Conservation (phyloP, 169 alveolate genomes). For the Cryptosporidium sp. region DNA sequence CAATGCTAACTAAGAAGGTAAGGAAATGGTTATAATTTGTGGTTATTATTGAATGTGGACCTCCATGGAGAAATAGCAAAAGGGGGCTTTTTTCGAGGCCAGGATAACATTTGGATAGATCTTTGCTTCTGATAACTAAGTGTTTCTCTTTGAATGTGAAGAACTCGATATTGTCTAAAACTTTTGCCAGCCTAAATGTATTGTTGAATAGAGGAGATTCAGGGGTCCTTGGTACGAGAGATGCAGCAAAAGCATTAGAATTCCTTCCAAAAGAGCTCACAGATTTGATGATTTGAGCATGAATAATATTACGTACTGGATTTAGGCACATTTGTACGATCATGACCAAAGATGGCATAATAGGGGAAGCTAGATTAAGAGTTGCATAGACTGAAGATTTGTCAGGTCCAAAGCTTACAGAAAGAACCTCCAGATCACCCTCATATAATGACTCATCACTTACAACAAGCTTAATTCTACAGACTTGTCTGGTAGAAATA, state of each 20-base stretch:
- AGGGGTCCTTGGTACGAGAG: not conserved
- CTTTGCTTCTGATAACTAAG: constrained; percentile 3
- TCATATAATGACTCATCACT: not conserved
- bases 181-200: constrained; percentile 14
- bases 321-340: constrained; percentile 30
- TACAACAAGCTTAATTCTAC: constrained; percentile 22
- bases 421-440: constrained; percentile 12
- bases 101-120: not conserved
- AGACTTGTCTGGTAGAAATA: constrained; percentile 23
- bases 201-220: not conserved
- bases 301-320: constrained; percentile 21
- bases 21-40: not conserved
- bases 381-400: not conserved
- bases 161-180: constrained; percentile 1
- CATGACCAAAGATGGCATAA: constrained; percentile 65
- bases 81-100: constrained; percentile 14
- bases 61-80: constrained; percentile 44
- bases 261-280: constrained; percentile 50
- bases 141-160: constrained; percentile 37
- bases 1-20: constrained; percentile 29
- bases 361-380: constrained; percentile 28
- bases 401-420: constrained; percentile 2
- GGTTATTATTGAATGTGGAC: constrained; percentile 38
- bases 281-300: constrained; percentile 50
- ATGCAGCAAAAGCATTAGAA: constrained; percentile 13